Conservation (phyloP, 441 rosid species). For the Corymbia citriodora region DNA sequence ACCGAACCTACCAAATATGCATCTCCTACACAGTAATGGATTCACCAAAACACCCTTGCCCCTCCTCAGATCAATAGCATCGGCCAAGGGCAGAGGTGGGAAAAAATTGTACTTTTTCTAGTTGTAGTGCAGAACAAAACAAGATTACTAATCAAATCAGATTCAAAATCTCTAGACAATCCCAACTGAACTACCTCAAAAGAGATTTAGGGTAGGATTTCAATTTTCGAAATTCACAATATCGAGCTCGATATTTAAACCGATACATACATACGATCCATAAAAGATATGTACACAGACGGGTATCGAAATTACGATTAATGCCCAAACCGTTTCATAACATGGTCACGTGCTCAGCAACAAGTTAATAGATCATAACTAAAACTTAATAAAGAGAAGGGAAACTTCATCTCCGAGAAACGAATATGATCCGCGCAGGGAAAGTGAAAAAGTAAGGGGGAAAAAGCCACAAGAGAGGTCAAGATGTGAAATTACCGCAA, state of each 20-base stretch:
- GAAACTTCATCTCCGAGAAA: background rate
- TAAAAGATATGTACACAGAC: background rate
- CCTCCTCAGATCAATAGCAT: background rate
- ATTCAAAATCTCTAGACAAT: background rate
- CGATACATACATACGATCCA: background rate
- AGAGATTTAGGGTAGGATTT: background rate
- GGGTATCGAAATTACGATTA: background rate
- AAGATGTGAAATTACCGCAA: slow-evolving; percentile 36
- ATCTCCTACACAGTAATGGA: background rate
- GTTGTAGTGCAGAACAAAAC: background rate
- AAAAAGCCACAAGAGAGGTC: background rate
- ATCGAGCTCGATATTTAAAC: background rate
- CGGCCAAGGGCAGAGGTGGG: background rate
- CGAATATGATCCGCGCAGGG: background rate
- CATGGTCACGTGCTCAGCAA: background rate
- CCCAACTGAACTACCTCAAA: background rate
- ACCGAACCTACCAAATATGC: background rate
- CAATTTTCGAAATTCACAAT: background rate
- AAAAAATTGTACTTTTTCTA: background rate
- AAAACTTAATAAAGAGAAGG: background rate
- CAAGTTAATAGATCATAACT: background rate
- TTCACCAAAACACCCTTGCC: background rate
- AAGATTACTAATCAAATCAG: background rate
- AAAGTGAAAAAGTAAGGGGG: background rate
- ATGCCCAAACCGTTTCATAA: background rate